These are phyloP conservation scores for Tylopilus rubrobrunneus DNA, from an alignment of 768 basidiomycete species.

Conservation along the genomic window DNA sequence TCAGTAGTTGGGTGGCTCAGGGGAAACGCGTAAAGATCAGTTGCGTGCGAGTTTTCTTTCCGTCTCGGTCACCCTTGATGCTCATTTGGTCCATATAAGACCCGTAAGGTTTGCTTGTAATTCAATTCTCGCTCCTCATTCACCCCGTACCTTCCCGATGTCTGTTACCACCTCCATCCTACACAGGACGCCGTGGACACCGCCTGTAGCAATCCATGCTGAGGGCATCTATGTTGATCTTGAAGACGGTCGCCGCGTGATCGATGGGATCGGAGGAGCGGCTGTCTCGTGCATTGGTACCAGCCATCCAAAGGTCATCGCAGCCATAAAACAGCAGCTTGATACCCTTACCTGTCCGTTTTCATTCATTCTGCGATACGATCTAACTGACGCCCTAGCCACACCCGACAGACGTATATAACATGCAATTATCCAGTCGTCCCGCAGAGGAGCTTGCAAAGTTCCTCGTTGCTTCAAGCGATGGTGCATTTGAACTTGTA, in stretches of 20 bases:
- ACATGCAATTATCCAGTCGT: slow-evolving; percentile 76
- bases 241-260: slow-evolving; percentile 61
- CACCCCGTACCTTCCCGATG: slow-evolving; percentile 10
- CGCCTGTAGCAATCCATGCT: slow-evolving; percentile 61
- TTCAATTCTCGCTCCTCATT: not conserved
- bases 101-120: not conserved
- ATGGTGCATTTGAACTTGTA: slow-evolving; percentile 69
- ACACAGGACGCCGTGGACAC: slow-evolving; percentile 70
- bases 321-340: slow-evolving; percentile 76
- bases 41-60: not conserved
- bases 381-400: not conserved
- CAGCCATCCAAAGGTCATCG: slow-evolving; percentile 63
- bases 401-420: slow-evolving; percentile 66
- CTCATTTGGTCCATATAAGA: not conserved
- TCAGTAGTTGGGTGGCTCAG: too few relatives aligned
- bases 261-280: slow-evolving; percentile 84
- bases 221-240: slow-evolving; percentile 71
- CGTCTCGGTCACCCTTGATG: not conserved
- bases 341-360: slow-evolving; percentile 72
- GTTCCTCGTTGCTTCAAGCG: slow-evolving; percentile 55
- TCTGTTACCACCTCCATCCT: slow-evolving; percentile 40
- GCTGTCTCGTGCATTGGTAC: slow-evolving; percentile 80
- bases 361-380: not conserved
- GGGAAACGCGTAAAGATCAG: not conserved
- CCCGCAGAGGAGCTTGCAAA: slow-evolving; percentile 80